Conservation (phyloP, 2,329 filamentous ascomycete genomes). For the Colletotrichum echinochloae region DNA sequence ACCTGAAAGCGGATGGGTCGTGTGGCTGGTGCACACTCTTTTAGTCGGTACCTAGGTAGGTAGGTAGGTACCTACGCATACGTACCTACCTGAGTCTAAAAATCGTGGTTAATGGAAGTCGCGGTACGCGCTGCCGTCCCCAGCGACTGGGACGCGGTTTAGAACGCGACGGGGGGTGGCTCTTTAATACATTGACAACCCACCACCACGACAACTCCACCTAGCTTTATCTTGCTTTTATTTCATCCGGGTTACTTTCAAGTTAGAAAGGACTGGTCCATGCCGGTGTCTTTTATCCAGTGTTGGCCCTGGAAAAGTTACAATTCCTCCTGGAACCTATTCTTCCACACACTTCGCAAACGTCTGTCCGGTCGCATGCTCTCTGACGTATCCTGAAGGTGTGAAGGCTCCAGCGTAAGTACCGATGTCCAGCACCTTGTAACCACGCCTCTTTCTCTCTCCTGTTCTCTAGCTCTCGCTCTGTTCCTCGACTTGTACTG, state of each 20-base stretch:
- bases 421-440: not conserved
- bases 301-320: not conserved
- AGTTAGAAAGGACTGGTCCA: not conserved
- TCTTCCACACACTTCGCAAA: not conserved
- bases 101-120: conserved; percentile 36
- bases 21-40: conserved; percentile 2
- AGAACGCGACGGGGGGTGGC: conserved; percentile 22
- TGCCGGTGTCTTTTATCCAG: not conserved
- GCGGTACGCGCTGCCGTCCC: conserved; percentile 35
- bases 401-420: conserved; percentile 34
- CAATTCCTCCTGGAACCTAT: not conserved
- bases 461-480: not conserved
- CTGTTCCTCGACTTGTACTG: not conserved
- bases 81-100: not conserved
- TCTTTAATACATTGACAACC: conserved; percentile 15
- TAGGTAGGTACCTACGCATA: not conserved
- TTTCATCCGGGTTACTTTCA: not conserved
- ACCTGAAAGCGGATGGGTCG: too few relatives aligned
- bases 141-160: conserved; percentile 27
- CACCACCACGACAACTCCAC: conserved; percentile 21
- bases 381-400: conserved; percentile 37
- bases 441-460: not conserved
- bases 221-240: conserved; percentile 2
- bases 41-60: too few relatives aligned
- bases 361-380: conserved; percentile 22